Percentiles rank a stretch among this genome's conserved stretches.
Evolutionary conservation across 208 protist genomes (phyloP).

Genomic region (Leishmania turanica): DNA sequence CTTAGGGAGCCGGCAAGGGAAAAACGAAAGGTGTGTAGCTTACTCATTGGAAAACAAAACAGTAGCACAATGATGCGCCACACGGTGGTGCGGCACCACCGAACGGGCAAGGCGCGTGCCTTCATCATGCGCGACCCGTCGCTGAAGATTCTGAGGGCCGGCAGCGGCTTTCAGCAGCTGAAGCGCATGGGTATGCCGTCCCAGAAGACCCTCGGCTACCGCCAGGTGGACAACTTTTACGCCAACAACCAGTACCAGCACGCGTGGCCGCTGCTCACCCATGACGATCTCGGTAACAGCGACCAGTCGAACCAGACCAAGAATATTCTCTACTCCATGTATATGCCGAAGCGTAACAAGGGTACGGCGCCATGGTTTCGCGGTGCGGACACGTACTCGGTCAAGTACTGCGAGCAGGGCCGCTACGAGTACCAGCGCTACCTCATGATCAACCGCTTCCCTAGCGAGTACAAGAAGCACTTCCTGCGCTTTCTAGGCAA

Average conservation of each 20-base stretch:
- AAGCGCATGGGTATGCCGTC: constrained; percentile 81
- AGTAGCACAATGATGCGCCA: constrained; percentile 54
- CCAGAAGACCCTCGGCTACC: constrained; percentile 56
- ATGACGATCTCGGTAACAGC: constrained; percentile 91
- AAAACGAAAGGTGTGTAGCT: neutral
- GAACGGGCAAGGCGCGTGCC: constrained; percentile 77
- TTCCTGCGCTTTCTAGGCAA: constrained; percentile 83
- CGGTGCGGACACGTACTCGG: constrained; percentile 91
- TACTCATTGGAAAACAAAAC: neutral
- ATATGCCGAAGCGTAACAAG: constrained; percentile 93
- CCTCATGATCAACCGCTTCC: constrained; percentile 92
- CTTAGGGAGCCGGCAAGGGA: neutral
- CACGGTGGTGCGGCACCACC: constrained; percentile 53
- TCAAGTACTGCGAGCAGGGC: constrained; percentile 92
- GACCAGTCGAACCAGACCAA: constrained; percentile 91
- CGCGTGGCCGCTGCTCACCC: constrained; percentile 87
- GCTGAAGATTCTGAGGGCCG: constrained; percentile 67
- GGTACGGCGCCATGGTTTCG: constrained; percentile 92
- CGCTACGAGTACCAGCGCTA: constrained; percentile 93
- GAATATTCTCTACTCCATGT: constrained; percentile 91
- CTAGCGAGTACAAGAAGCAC: constrained; percentile 92
- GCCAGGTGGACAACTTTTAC: constrained; percentile 77
- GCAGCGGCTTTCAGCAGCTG: constrained; percentile 69
- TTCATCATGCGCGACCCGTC: constrained; percentile 85
- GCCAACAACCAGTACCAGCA: constrained; percentile 90